phyloP scores from a whole-genome alignment of 2,329 filamentous ascomycete species.

The Pseudocercospora fijiensis region DNA sequence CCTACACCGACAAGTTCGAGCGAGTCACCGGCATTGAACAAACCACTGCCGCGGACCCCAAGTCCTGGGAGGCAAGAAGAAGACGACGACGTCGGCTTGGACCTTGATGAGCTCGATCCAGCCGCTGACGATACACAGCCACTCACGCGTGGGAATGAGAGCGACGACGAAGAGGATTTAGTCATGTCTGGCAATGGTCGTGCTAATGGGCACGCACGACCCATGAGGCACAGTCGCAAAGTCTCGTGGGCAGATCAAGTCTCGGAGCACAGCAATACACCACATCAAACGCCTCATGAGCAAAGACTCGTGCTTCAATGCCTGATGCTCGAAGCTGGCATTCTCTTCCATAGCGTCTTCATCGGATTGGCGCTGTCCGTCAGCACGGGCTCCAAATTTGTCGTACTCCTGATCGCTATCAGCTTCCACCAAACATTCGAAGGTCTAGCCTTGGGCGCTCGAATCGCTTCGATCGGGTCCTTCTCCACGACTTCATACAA shows the following conservation, averaged over 20 bases:
- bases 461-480: conserved; percentile 66
- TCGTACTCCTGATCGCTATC: conserved; percentile 67
- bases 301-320: conserved; percentile 70
- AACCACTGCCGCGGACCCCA: conserved; percentile 35
- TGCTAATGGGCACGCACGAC: conserved; percentile 16
- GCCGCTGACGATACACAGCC: conserved; percentile 28
- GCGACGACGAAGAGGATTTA: conserved; percentile 19
- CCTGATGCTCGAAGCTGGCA: conserved; percentile 72
- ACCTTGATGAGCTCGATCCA: conserved; percentile 39
- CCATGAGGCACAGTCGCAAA: conserved; percentile 17
- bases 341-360: conserved; percentile 76
- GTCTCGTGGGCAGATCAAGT: conserved; percentile 27
- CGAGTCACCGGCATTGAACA: conserved; percentile 27
- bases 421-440: conserved; percentile 70
- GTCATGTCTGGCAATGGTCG: conserved; percentile 18
- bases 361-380: conserved; percentile 72
- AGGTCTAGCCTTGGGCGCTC: conserved; percentile 67
- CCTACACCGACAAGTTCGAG: conserved; percentile 13
- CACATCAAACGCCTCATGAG: conserved; percentile 41
- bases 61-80: conserved; percentile 10
- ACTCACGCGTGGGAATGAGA: conserved; percentile 22
- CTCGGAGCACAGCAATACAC: conserved; percentile 4
- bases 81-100: conserved; percentile 31
- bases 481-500: conserved; percentile 72
- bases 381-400: conserved; percentile 63